Base-by-base conservation (phyloP, 1,139 yeast genomes). In the Blastobotrys serpentis region DNA sequence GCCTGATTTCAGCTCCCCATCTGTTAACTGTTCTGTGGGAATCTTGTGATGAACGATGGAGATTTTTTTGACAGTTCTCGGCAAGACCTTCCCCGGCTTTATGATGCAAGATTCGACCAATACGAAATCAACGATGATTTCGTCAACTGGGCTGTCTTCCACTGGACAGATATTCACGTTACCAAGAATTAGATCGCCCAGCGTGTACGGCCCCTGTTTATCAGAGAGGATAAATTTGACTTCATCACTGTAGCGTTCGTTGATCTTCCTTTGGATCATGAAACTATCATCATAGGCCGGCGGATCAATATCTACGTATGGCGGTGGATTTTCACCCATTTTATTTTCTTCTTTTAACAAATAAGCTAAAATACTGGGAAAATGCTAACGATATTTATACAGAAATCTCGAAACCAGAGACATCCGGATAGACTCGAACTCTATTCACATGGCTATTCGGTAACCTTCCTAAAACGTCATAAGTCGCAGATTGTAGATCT, bases 41-140 rank as follows among this genome's bases (percentile, higher is more conserved):
- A 36, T 25, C 19, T 36, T 36, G 14, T 36, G 40, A 19, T 36
- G 40, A 17, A 25, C 19, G n/a, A 36, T 36, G n/a, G 40, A 36
- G 6, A 36, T 19, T 25, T 36, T 36, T 19, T 36, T 36, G 13
- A 36, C 25, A 5, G 40, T 36, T 19, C 40, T 17, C 16, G 40
- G 40, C 4, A 36, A 18, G 13, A 36, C 25, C 13, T n/a, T 18
- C 4, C 40, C 40, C 6, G 40, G 16, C 13, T 10, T 36, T 11
- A 36, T 36, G 14, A 36, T 36, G 25, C 40, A 36, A 4, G 40
- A 36, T n/a, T 36, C 40, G 8, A 36, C 40, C 25, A 36, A 11
- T 19, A 36, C 40, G 14, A 36, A 36, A 19, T 36, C 40, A 6
- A 36, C 25, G 8, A 36, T 6, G 25, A 36, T 36, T 11, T 19